These are phyloP conservation scores for Sphaceloma murrayae DNA, from an alignment of 2,329 filamentous ascomycete species.

Conservation along the genomic window DNA sequence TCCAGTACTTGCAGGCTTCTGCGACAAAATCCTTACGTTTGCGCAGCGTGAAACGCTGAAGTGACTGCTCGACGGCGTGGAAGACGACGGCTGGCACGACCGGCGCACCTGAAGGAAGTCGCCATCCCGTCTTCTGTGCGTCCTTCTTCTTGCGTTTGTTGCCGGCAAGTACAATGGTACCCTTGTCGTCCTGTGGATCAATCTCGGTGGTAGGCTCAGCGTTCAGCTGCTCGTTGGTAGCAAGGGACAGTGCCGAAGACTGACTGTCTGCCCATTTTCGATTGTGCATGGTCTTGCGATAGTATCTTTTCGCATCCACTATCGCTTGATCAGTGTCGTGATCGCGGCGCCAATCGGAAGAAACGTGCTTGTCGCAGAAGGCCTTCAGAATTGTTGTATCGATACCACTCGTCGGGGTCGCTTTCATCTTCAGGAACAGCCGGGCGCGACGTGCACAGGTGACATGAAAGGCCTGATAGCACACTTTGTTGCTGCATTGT, in stretches of 20 bases:
- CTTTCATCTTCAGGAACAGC: slow-evolving; percentile 94
- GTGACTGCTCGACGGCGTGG: slow-evolving; percentile 71
- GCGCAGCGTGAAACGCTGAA: slow-evolving; percentile 71
- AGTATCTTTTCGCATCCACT: slow-evolving; percentile 75
- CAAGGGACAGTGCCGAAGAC: slow-evolving; percentile 67
- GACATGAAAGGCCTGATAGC: slow-evolving; percentile 94
- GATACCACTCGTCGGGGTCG: slow-evolving; percentile 68
- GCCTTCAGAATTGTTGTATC: slow-evolving; percentile 81
- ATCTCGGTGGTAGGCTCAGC: slow-evolving; percentile 40
- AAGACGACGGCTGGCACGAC: slow-evolving; percentile 86
- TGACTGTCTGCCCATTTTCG: slow-evolving; percentile 89
- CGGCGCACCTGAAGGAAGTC: slow-evolving; percentile 84
- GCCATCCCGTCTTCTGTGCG: slow-evolving; percentile 66
- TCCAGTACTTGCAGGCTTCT: slow-evolving; percentile 96
- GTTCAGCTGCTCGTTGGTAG: slow-evolving; percentile 44
- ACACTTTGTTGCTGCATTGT: slow-evolving; percentile 94
- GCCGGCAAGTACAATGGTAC: slow-evolving; percentile 45
- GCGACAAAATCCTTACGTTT: slow-evolving; percentile 88
- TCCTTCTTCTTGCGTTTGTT: slow-evolving; percentile 50
- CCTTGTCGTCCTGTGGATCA: slow-evolving; percentile 35
- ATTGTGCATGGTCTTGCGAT: slow-evolving; percentile 79
- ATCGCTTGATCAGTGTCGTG: slow-evolving; percentile 74
- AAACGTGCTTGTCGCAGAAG: slow-evolving; percentile 92
- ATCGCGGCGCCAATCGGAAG: slow-evolving; percentile 76
- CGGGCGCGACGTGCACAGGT: slow-evolving; percentile 84